Percentiles rank a stretch among this genome's conserved stretches.
Evolutionary conservation across 1,139 yeast genomes (phyloP).

Genomic region (Yueomyces sp.): DNA sequence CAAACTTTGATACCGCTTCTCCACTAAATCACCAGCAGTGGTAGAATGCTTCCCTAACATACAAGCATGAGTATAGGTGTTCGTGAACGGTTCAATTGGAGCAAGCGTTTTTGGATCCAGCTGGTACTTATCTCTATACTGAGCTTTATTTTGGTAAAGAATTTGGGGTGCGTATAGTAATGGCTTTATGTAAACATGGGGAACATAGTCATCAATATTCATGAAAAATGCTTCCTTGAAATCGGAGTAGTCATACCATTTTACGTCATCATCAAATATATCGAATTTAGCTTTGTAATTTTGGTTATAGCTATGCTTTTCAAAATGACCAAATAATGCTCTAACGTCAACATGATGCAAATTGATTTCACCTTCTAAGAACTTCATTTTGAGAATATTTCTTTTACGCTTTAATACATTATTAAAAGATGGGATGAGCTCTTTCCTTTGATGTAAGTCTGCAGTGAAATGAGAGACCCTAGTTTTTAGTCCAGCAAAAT

Average conservation of each 20-base stretch:
- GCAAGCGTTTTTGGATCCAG: conserved; percentile 25
- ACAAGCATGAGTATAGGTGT: conserved; percentile 53
- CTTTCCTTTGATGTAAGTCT: conserved; percentile 80
- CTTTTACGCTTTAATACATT: conserved; percentile 45
- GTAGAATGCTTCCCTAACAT: conserved; percentile 31
- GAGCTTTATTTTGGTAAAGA: conserved; percentile 59
- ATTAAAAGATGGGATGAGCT: conserved; percentile 46
- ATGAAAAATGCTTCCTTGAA: conserved; percentile 53
- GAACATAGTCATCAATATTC: conserved; percentile 29
- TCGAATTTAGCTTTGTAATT: conserved; percentile 14
- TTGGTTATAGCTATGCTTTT: conserved; percentile 39
- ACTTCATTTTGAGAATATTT: conserved; percentile 45
- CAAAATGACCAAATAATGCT: conserved; percentile 53
- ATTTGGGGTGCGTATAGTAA: conserved; percentile 65
- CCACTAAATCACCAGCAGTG: conserved; percentile 11
- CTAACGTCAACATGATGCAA: conserved; percentile 48
- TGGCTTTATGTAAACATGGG: conserved; percentile 49
- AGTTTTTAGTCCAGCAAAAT: conserved; percentile 64
- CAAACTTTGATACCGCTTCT: conserved; percentile 11
- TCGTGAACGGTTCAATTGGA: conserved; percentile 28
- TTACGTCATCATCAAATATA: conserved; percentile 32
- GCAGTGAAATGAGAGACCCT: conserved; percentile 51
- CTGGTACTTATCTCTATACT: conserved; percentile 30
- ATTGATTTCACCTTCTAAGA: conserved; percentile 25
- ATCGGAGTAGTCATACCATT: conserved; percentile 78